Percentiles rank a stretch among this genome's conserved stretches.
Evolutionary conservation across 441 rosid genomes (phyloP).

Genomic region (Viola pubescens): DNA sequence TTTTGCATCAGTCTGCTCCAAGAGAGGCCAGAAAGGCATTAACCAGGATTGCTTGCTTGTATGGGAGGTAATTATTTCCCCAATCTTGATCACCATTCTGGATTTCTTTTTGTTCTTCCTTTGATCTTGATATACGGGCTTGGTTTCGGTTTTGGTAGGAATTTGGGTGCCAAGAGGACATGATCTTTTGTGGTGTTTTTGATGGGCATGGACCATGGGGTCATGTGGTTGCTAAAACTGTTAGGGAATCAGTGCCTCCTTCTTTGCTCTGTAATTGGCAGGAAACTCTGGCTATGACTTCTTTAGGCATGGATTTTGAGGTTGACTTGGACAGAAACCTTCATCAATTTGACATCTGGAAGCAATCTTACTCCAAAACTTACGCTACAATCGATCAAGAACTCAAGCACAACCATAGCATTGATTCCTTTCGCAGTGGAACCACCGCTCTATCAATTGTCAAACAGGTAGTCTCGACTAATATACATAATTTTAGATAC

Average conservation of each 20-base stretch:
- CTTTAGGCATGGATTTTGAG: slow-evolving; percentile 28
- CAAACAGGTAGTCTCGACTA: slow-evolving; percentile 45
- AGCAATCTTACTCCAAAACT: slow-evolving; percentile 58
- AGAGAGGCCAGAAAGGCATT: slow-evolving; percentile 71
- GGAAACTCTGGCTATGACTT: slow-evolving; percentile 38
- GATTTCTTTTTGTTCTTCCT: not conserved
- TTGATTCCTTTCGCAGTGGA: slow-evolving; percentile 68
- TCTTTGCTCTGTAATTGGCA: slow-evolving; percentile 80
- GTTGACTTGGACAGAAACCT: slow-evolving; percentile 19
- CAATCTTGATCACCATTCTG: not conserved
- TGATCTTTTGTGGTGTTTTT: slow-evolving; percentile 72
- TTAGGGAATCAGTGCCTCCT: slow-evolving; percentile 46
- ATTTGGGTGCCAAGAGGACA: slow-evolving; percentile 86
- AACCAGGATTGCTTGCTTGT: slow-evolving; percentile 74
- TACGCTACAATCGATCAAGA: slow-evolving; percentile 59
- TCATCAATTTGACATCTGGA: slow-evolving; percentile 58
- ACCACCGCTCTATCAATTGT: slow-evolving; percentile 66
- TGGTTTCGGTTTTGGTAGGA: slow-evolving; percentile 33
- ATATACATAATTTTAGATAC: no score
- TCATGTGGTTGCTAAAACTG: slow-evolving; percentile 59
- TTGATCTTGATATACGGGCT: no score
- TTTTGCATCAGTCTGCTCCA: slow-evolving; percentile 59
- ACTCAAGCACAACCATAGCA: slow-evolving; percentile 49
- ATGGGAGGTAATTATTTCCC: slow-evolving; percentile 61
- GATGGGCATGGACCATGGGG: slow-evolving; percentile 99